Evolutionary conservation across 257 asterid genomes (phyloP), one percentile per base, ranked within the genome.

Genomic region (Rauvolfia tetraphylla): DNA sequence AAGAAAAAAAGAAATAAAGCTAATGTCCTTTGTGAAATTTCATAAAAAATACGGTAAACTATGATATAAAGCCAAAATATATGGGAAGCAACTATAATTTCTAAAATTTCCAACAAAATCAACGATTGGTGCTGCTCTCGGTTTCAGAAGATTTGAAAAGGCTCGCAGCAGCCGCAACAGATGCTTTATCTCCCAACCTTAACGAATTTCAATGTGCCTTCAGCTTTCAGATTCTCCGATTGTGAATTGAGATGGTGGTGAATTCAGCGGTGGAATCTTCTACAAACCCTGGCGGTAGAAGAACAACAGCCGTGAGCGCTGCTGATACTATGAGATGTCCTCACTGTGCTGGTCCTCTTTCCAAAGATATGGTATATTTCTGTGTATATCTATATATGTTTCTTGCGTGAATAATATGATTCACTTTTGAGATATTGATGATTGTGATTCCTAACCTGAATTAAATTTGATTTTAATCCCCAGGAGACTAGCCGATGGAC

Each of bases 401-500:
- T 46, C 23, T 67, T 33, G 49, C 4, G 36, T 66, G 34, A 27
- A 44, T n/a, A 23, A 20, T n/a, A n/a, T 22, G 23, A 22, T 23
- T 67, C 51, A 8, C 22, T 38, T 67, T 46, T 65, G 20, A 2
- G n/a, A 65, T 5, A 8, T 67, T 71, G 41, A 38, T 27, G 33
- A 23, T 57, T 61, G 0, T 36, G 8, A 39, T 71, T 17, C 59
- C 27, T 38, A 48, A 49, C 29, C 9, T 72, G 25, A 33, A 34
- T 70, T 38, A 33, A 68, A 5, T 74, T 20, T 36, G 17, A 44
- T 67, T 62, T 74, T 41, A 56, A 46, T 41, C 80, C 75, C 76
- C 86, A 94, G 98, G 97, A 90, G 88, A 87, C 97, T 48, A 92
- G 92, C 74, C 76, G 79, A 18, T 94, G 98, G 98, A 90, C 93